Percentiles rank a stretch among this genome's conserved stretches.
Evolutionary conservation across 2,329 filamentous ascomycete species (phyloP).

Genomic region (Pezicula rhizophila): DNA sequence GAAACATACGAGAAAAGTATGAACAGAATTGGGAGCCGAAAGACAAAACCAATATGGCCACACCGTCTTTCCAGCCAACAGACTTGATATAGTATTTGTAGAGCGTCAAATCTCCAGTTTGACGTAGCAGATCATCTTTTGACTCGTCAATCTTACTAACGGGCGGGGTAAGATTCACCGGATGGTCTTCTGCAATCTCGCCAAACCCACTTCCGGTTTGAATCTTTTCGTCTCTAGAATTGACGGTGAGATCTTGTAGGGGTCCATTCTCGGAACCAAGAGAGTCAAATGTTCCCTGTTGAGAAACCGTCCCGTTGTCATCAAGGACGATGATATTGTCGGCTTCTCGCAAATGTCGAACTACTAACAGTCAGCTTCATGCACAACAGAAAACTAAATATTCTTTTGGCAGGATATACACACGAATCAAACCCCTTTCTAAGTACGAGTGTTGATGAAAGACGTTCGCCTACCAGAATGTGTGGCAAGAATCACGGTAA

Average conservation of each 20-base stretch:
- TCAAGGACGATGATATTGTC: constrained; percentile 8
- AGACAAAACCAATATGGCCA: constrained; percentile 9
- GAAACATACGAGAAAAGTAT: constrained; percentile 5
- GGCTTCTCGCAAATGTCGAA: constrained; percentile 9
- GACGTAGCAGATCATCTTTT: constrained; percentile 12
- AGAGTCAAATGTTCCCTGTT: constrained; percentile 5
- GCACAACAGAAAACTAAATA: too few relatives aligned
- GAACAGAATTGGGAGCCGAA: constrained; percentile 17
- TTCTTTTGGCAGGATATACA: too few relatives aligned
- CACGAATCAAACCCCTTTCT: too few relatives aligned
- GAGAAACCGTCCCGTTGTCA: constrained; percentile 3
- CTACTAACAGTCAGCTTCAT: constrained; percentile 5
- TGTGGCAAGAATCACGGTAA: constrained; percentile 31
- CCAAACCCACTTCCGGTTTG: too few relatives aligned
- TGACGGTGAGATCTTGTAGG: not conserved
- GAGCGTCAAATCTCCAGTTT: constrained; percentile 15
- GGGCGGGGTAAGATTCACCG: too few relatives aligned
- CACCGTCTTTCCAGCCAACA: constrained; percentile 1
- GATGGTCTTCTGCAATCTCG: too few relatives aligned
- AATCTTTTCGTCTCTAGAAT: too few relatives aligned
- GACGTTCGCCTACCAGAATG: constrained; percentile 8
- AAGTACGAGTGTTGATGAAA: too few relatives aligned
- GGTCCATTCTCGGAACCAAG: too few relatives aligned
- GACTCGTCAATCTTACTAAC: not conserved
- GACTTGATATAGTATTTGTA: constrained; percentile 15